Evolutionary conservation across 2,329 filamentous ascomycete species (phyloP), one percentile per base, ranked within the genome.

Genomic region (Fusarium heterosporum): DNA sequence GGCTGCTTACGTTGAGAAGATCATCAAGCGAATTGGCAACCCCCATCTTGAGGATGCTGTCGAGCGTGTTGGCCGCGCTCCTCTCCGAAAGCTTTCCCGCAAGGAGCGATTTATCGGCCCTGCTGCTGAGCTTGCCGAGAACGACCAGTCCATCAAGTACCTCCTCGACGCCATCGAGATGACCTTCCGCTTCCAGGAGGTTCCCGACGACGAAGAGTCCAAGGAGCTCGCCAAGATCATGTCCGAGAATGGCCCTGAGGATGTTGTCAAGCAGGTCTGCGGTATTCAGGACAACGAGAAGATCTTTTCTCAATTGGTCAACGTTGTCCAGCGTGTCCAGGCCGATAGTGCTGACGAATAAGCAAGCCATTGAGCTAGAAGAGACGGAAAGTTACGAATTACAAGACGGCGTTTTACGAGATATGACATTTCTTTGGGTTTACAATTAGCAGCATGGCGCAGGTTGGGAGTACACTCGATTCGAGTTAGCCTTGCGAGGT

Each of bases 41-140:
- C 94, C 93, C 14, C 90, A 94, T 71, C 86, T 97, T 60, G 93
- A 97, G 80, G 95, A 99, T 79, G 90, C 90, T 13, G 93, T 97
- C 34, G 93, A 96, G 83, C 94, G 96, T 79, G 96, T 99, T 68
- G 96, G 95, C 55, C 94, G 96, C 77, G 95, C 94, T 17, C 96
- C 96, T 17, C 84, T 99, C 62, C 91, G 96, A 78, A 99, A 99
- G 85, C 87, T 99, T 32, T 90, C 90, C 69, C 92, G 94, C 79
- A 96, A 96, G 83, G 96, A 99, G 83, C 93, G 96, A 42, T 97
- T 99, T 83, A 90, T 99, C 72, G 93, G 92, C 43, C 96, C 96
- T 7, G 95, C 96, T 43, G 88, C 92, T 11, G 91, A 97, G 81
- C 87, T 99, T 17, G 93, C 93, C 43, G 93, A 97, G 84, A 84